phyloP scores from a whole-genome alignment of 441 rosid genomes.

The Geranium incanum region DNA sequence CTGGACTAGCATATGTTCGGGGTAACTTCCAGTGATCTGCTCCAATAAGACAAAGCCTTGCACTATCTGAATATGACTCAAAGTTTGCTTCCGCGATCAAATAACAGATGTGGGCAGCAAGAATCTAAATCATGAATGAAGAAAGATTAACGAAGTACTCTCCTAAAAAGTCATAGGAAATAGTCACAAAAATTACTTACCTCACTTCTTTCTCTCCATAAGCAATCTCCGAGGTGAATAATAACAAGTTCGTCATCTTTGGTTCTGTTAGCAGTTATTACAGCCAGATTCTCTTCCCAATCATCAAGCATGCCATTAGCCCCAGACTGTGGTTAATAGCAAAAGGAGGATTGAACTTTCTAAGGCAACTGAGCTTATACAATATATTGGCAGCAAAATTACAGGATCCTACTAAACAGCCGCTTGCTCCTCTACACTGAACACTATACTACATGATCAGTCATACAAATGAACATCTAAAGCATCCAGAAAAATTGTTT shows the following conservation, averaged over 20 bases:
- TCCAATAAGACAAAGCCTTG: conserved; percentile 91
- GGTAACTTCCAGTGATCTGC: conserved; percentile 95
- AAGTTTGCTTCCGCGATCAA: conserved; percentile 89
- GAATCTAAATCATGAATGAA: conserved; percentile 42
- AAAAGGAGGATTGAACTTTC: conserved; percentile 10
- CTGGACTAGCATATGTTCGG: conserved; percentile 82
- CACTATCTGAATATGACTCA: conserved; percentile 82
- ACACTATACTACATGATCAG: not conserved
- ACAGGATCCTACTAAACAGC: not conserved
- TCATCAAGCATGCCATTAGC: conserved; percentile 80
- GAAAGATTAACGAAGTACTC: conserved; percentile 22
- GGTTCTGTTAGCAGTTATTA: conserved; percentile 93
- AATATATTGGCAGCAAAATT: not conserved
- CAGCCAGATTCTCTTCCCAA: conserved; percentile 97
- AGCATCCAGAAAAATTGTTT: not conserved
- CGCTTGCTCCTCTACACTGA: too few relatives aligned
- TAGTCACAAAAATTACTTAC: conserved; percentile 31
- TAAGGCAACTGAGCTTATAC: not conserved
- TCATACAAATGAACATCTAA: not conserved
- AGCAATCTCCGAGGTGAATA: conserved; percentile 91
- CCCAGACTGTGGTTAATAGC: conserved; percentile 42
- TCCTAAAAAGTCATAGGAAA: conserved; percentile 4
- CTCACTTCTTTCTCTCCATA: conserved; percentile 97
- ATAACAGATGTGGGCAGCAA: conserved; percentile 93
- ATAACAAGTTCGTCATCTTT: conserved; percentile 91